phyloP scores from a whole-genome alignment of 768 basidiomycete genomes.

The Tylopilus balloui region DNA sequence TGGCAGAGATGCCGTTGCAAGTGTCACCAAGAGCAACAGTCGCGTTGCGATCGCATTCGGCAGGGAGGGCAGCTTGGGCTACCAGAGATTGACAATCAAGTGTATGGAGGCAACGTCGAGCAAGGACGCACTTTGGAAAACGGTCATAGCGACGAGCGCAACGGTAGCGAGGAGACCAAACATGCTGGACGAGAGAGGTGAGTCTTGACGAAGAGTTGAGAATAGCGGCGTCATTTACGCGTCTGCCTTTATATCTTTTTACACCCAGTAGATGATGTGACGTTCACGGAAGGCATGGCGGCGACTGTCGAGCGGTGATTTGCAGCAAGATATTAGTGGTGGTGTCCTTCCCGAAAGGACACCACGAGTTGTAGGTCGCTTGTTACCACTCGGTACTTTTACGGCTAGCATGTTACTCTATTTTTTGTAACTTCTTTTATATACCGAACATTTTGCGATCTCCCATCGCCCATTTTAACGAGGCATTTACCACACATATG shows the following conservation, averaged over 20 bases:
- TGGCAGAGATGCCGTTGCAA: conserved; percentile 63
- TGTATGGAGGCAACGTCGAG: background rate
- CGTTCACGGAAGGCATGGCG: too few relatives aligned
- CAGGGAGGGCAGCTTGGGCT: conserved; percentile 42
- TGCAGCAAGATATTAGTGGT: too few relatives aligned
- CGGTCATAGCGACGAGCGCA: conserved; percentile 11
- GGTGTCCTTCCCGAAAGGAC: too few relatives aligned
- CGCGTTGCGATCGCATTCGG: conserved; percentile 55
- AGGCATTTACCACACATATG: background rate
- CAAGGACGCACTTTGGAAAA: conserved; percentile 17
- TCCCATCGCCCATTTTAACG: too few relatives aligned
- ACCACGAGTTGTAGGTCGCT: too few relatives aligned
- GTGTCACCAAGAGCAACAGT: conserved; percentile 54
- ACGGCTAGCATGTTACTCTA: too few relatives aligned
- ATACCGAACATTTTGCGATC: too few relatives aligned
- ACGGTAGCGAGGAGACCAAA: conserved; percentile 15
- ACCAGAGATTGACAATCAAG: conserved; percentile 20
- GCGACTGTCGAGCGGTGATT: too few relatives aligned
- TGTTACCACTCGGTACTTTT: too few relatives aligned
- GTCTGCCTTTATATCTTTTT: conserved; percentile 19
- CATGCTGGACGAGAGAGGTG: conserved; percentile 11
- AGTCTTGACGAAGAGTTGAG: background rate
- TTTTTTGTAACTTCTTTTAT: too few relatives aligned
- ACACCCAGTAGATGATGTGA: too few relatives aligned
- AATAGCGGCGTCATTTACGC: background rate